phyloP scores from a whole-genome alignment of 139 green algal genomes.

The Mesostigma viride region DNA sequence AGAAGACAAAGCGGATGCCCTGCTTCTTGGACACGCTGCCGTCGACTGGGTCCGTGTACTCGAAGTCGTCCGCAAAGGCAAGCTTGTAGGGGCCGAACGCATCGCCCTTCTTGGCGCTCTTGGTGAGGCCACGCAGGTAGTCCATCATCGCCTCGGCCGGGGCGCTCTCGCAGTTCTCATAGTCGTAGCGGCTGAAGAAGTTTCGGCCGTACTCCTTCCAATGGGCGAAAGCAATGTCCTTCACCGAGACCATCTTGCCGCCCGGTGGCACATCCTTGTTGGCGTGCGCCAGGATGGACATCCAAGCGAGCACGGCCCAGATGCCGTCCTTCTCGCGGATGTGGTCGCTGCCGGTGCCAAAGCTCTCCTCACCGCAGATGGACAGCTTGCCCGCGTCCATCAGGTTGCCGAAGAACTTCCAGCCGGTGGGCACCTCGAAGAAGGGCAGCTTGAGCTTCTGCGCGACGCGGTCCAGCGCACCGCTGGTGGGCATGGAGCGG shows the following conservation, averaged over 20 bases:
- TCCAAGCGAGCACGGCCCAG: constrained; percentile 80
- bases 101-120: constrained; percentile 45
- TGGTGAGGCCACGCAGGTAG: constrained; percentile 60
- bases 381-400: constrained; percentile 44
- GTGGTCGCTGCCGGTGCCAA: constrained; percentile 93
- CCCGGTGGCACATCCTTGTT: constrained; percentile 77
- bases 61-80: constrained; percentile 85
- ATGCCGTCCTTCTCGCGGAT: constrained; percentile 96
- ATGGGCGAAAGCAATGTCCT: constrained; percentile 86
- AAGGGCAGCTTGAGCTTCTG: constrained; percentile 62
- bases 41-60: constrained; percentile 85
- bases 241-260: constrained; percentile 65
- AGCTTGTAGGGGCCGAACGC: constrained; percentile 69
- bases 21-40: constrained; percentile 67
- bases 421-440: constrained; percentile 66
- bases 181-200: constrained; percentile 93
- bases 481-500: constrained; percentile 91
- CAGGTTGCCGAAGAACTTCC: constrained; percentile 56
- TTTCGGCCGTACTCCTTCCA: constrained; percentile 92
- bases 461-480: constrained; percentile 88
- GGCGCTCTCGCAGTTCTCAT: constrained; percentile 66
- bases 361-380: constrained; percentile 86
- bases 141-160: constrained; percentile 73
- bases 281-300: constrained; percentile 79
- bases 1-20: constrained; percentile 92